Evolutionary conservation across 441 rosid genomes (phyloP), one percentile per base, ranked within the genome.

Genomic region (Raphanus hybrid): DNA sequence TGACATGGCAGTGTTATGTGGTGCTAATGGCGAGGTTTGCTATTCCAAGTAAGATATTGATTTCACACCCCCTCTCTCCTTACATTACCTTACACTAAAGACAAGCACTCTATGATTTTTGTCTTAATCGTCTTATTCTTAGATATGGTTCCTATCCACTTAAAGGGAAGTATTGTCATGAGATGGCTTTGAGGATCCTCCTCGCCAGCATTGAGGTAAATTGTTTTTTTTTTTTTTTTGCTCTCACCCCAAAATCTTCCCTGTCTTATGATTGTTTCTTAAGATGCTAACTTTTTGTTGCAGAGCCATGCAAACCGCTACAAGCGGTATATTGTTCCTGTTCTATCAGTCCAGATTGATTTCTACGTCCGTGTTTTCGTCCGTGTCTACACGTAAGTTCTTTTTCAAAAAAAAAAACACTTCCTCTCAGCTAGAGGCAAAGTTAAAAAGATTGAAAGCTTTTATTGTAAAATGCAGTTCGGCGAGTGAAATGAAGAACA

Each of bases 1-100:
- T 67, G 99, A 96, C 82, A 87, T 96, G 97, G 34, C 34, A 29
- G 34, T 29, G 34, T 29, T 29, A n/a, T 96, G 99, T 85, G 99
- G 98, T 80, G 94, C 94, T 70, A 96, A 93, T 71, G 97, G 97
- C 11, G 99, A 96, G 88, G 99, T 90, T 83, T 96, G 98, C 92
- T 96, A 92, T 86, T 92, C 99, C 86, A 96, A 96, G 99, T 96
- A 90, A 89, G 98, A 79, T 4, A 74, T 62, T 64, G 62, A 4
- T 76, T 35, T 35, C 8, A 35, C 58, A 59, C 62, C 4, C 62
- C 26, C 23, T 0, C 62, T 20, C 23, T 0, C 45, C 74, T 39
- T 35, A 8, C 26, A 3, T 32, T 34, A 74, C 45, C 75, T 63
- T 67, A 71, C 18, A 45, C 55, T 71, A 18, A 69, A 32, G 67